A percentile compares a stretch with the other conserved stretches of the same genome.
These are phyloP conservation scores for Scheffersomyces titani DNA, from an alignment of 1,139 yeast species.

Conservation along the genomic window DNA sequence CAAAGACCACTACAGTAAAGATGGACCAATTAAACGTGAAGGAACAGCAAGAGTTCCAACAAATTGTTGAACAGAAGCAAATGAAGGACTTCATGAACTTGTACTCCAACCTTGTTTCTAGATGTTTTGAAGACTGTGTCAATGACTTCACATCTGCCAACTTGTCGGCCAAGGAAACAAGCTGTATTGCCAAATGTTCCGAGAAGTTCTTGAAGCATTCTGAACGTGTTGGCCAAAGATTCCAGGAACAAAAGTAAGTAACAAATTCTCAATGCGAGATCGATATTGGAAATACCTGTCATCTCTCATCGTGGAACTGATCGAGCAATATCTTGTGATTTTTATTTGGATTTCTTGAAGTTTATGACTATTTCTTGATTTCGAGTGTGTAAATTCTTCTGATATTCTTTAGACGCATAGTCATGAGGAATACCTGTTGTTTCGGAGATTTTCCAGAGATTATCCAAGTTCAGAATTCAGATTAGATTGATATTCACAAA, in stretches of 20 bases:
- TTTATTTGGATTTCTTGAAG: neutral
- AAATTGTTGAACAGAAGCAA: conserved; percentile 93
- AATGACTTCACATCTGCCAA: conserved; percentile 94
- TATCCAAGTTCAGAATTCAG: neutral
- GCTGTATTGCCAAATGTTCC: conserved; percentile 88
- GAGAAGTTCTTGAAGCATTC: conserved; percentile 98
- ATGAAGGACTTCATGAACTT: conserved; percentile 98
- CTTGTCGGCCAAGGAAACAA: conserved; percentile 79
- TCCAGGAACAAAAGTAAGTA: conserved; percentile 86
- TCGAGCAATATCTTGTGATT: neutral
- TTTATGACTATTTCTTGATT: neutral
- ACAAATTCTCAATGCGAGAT: neutral
- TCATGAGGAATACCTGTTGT: neutral
- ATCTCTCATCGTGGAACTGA: neutral
- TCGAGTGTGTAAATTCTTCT: no score
- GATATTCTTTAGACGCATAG: neutral
- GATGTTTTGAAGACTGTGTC: conserved; percentile 97
- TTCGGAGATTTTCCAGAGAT: neutral
- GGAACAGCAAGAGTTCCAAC: conserved; percentile 96
- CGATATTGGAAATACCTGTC: neutral
- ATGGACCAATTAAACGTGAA: conserved; percentile 86
- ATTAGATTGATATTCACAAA: no score
- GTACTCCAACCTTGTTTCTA: conserved; percentile 91
- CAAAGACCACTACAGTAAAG: conserved; percentile 7
- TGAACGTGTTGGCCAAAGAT: conserved; percentile 97